Evolutionary conservation across 225 moss, liverwort and hornwort species (phyloP), one percentile per base, ranked within the genome.

Genomic region (Neckera pumila): DNA sequence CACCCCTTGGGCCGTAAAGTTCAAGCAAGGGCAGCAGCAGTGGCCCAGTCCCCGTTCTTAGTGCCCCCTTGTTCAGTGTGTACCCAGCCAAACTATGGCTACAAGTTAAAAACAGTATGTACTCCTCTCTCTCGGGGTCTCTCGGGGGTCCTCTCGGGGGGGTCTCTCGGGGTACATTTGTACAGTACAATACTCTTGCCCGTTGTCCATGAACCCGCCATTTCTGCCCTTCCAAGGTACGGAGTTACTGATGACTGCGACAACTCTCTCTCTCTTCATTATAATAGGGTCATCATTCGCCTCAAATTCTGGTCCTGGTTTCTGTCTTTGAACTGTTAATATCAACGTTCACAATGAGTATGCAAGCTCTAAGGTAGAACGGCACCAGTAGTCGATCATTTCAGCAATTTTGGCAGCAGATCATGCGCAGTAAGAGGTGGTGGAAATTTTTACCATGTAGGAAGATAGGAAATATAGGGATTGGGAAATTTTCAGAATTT

Each of bases 1-100:
- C 82, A 88, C 69, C 91, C 82, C 78, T 82, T 88, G 56, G 91
- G 77, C 77, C 43, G 81, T 85, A 54, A 88, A 88, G 82, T 43
- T 82, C 30, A 60, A 85, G 31, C 83, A 62, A 86, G 76, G 88
- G 85, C 85, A 85, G 85, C 85, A 85, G 85, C 75, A 85, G 58
- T 31, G 51, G 38, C 63, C 78, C 33, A 65, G 77, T 58, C 76
- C 53, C 82, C 9, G 10, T 49, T 54, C 38, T 28, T 63, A 30
- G 77, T 86, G 90, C 76, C 90, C 86, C 88, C 69, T 82, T 76
- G 81, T 27, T 42, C 33, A 18, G 30, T 49, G 74, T 15, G 59
- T 76, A 87, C 54, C 16, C 51, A 51, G 51, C 5, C 17, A 65
- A 27, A 47, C 87, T 6, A 43, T n/a, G n/a, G n/a, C 54, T 25